A percentile compares a stretch with the other conserved stretches of the same genome.
phyloP scores from a whole-genome alignment of 2,329 filamentous ascomycete species.

The Fusarium falciforme region DNA sequence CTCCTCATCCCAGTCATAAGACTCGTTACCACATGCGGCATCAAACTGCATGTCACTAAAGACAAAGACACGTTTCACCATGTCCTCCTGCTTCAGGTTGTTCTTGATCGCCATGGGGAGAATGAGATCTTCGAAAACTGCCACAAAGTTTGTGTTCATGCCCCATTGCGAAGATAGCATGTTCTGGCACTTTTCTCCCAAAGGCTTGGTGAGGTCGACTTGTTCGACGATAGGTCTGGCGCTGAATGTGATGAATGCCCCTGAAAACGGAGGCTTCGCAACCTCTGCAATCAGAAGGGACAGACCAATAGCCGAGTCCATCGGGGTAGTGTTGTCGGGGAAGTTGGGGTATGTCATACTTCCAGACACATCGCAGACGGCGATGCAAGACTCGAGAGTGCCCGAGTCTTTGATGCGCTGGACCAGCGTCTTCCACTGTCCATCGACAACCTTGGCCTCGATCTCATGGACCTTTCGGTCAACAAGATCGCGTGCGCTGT shows the following conservation, averaged over 20 bases:
- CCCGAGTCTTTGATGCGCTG: slow-evolving; percentile 67
- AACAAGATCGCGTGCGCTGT: slow-evolving; percentile 33
- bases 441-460: slow-evolving; percentile 54
- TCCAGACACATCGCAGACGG: slow-evolving; percentile 68
- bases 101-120: slow-evolving; percentile 64
- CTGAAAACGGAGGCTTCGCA: slow-evolving; percentile 63
- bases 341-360: slow-evolving; percentile 59
- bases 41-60: slow-evolving; percentile 73
- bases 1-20: neutral
- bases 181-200: slow-evolving; percentile 55
- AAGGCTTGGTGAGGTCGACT: slow-evolving; percentile 51
- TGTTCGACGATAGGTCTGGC: slow-evolving; percentile 52
- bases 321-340: slow-evolving; percentile 58
- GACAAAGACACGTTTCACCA: slow-evolving; percentile 71
- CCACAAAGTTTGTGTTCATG: slow-evolving; percentile 62
- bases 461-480: slow-evolving; percentile 47
- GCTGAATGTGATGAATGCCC: slow-evolving; percentile 67
- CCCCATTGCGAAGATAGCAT: slow-evolving; percentile 52
- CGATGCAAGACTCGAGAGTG: slow-evolving; percentile 63
- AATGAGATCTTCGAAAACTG: slow-evolving; percentile 65
- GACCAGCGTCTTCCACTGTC: slow-evolving; percentile 69
- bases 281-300: slow-evolving; percentile 67
- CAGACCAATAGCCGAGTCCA: slow-evolving; percentile 67
- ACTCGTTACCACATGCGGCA: slow-evolving; percentile 34
- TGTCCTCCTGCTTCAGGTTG: slow-evolving; percentile 64